Evolutionary conservation across 2,329 filamentous ascomycete genomes (phyloP), one percentile per base, ranked within the genome.

Genomic region (Penicillium digitatum): DNA sequence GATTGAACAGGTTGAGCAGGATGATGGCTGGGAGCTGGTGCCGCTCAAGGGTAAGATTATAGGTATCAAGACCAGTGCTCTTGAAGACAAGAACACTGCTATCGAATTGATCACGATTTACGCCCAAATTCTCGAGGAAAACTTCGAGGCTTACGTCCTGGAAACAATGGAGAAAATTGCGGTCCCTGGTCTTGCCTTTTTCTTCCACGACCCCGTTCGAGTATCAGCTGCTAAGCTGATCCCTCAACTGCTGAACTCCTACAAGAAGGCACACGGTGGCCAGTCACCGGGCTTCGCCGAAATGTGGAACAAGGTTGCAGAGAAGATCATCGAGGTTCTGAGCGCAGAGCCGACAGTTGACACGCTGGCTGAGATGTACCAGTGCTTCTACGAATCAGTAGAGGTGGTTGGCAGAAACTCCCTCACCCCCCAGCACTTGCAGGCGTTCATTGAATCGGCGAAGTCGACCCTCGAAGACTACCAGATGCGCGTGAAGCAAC

Each of bases 1-100:
- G 73, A 89, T 95, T 35, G 90, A 95, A 65, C 86, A 91, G 69
- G 86, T 96, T 58, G 90, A 96, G 72, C 89, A 94, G 67, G 93
- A 97, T 67, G 93, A 96, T 54, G 93, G 93, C 40, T 99, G 94
- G 94, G 94, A 99, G 74, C 81, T 99, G 63, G 91, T 99, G 16
- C 94, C 94, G 9, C 82, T 99, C 53, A 96, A 96, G 76, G 94
- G 94, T 62, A 97, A 97, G 79, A 90, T 96, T 74, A 96, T 99
- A 68, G 94, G 94, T 61, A 99, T 99, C 77, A 91, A 92, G 78
- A 99, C 94, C 8, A 96, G 90, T 72, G 90, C 89, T 10, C 87
- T 99, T 73, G 94, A 99, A 67, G 94, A 99, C 76, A 99, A 99
- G 80, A 92, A 97, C 74, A 96, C 96, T 83, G 94, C 94, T n/a